Evolutionary conservation across 2,329 filamentous ascomycete genomes (phyloP).

Genomic region (Trichoderma aggressivum): DNA sequence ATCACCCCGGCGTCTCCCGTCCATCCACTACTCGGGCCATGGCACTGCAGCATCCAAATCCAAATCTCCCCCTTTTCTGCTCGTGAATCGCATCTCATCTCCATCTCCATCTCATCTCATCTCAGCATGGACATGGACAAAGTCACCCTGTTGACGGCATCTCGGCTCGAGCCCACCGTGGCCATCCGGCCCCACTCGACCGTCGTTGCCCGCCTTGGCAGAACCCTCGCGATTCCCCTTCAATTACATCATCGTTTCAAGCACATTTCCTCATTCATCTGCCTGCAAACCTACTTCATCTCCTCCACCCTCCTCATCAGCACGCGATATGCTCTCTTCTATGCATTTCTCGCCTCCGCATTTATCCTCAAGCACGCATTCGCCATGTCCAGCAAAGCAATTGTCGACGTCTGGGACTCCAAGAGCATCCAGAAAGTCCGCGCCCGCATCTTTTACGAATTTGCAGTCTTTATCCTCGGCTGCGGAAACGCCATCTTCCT

Average conservation of each 20-base stretch:
- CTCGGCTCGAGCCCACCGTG: conserved; percentile 34
- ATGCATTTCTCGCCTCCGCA: conserved; percentile 25
- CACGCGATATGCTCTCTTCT: neutral
- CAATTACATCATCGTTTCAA: conserved; percentile 35
- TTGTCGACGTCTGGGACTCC: conserved; percentile 37
- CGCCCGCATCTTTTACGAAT: conserved; percentile 50
- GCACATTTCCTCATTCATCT: conserved; percentile 22
- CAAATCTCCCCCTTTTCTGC: neutral
- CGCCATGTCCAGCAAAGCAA: conserved; percentile 29
- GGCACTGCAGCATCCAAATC: neutral
- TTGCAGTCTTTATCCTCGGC: conserved; percentile 50
- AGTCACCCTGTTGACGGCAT: conserved; percentile 38
- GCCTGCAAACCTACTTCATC: conserved; percentile 32
- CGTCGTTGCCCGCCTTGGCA: conserved; percentile 32
- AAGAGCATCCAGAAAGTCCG: conserved; percentile 36
- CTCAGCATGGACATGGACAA: conserved; percentile 35
- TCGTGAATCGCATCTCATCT: neutral
- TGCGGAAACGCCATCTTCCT: conserved; percentile 47
- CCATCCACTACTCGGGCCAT: neutral
- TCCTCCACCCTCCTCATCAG: conserved; percentile 23
- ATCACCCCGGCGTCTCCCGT: neutral
- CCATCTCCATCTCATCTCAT: no score
- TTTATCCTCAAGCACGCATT: conserved; percentile 27
- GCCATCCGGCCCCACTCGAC: conserved; percentile 31
- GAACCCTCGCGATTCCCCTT: conserved; percentile 34